phyloP scores from a whole-genome alignment of 2,329 filamentous ascomycete genomes.

The Decorospora gaudefroyi region DNA sequence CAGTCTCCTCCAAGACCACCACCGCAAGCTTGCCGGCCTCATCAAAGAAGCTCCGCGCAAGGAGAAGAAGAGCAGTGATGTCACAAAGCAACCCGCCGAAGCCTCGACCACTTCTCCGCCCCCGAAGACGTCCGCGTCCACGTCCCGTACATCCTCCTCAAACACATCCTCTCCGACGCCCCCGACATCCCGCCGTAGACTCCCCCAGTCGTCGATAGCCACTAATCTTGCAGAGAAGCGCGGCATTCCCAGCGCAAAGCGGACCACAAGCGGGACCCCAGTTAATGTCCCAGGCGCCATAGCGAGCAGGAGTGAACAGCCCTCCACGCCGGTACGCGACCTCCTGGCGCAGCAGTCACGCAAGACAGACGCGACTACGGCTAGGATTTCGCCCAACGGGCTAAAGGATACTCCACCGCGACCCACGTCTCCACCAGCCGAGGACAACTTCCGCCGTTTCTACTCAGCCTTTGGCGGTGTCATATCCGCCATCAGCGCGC shows the following conservation, averaged over 20 bases:
- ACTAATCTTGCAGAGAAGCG: conserved; percentile 85
- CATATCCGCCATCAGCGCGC: conserved; percentile 85
- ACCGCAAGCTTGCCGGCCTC: conserved; percentile 79
- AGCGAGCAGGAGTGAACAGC: conserved; percentile 54
- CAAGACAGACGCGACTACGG: conserved; percentile 28
- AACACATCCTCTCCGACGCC: conserved; percentile 46
- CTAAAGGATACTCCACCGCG: conserved; percentile 14
- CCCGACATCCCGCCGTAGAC: conserved; percentile 51
- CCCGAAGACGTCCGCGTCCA: conserved; percentile 28
- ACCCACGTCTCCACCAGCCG: conserved; percentile 47
- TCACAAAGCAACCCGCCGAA: conserved; percentile 17
- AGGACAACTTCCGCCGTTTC: conserved; percentile 86
- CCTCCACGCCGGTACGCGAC: conserved; percentile 40
- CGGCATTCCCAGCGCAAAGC: conserved; percentile 66
- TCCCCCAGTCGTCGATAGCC: conserved; percentile 77
- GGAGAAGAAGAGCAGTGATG: conserved; percentile 27
- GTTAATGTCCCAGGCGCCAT: conserved; percentile 74
- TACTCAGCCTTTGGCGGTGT: conserved; percentile 90
- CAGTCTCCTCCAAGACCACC: conserved; percentile 83
- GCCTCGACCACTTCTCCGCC: conserved; percentile 16
- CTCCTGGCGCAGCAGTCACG: conserved; percentile 41
- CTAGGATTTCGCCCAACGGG: conserved; percentile 22
- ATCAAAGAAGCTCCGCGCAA: conserved; percentile 66
- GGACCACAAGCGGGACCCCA: conserved; percentile 70
- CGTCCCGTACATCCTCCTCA: conserved; percentile 36